Percentiles rank a stretch among this genome's conserved stretches.
phyloP scores from a whole-genome alignment of 306 rosid genomes.

The Mimosa pudica region DNA sequence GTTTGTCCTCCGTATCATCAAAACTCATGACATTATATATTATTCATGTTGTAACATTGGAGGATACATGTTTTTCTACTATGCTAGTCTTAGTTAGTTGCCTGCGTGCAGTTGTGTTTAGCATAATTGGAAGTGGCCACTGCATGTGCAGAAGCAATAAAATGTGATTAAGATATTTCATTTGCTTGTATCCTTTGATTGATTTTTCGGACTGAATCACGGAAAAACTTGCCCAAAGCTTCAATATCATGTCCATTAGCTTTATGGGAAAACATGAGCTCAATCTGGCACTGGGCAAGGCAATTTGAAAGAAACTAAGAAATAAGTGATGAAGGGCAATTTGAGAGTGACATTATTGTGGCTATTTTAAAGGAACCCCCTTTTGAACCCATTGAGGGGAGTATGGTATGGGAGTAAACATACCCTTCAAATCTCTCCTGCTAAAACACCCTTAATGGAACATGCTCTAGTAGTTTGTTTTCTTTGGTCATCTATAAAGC shows the following conservation, averaged over 20 bases:
- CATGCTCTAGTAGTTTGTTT: not conserved
- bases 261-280: not conserved
- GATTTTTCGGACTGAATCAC: constrained; percentile 59
- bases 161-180: constrained; percentile 2
- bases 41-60: constrained; percentile 27
- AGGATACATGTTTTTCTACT: constrained; percentile 16
- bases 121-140: not conserved
- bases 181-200: constrained; percentile 65
- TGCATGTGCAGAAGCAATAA: not conserved
- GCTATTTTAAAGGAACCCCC: not conserved
- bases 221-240: constrained; percentile 50
- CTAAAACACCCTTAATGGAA: not conserved
- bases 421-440: not conserved
- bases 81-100: not conserved
- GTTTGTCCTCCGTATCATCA: constrained; percentile 15
- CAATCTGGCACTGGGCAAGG: not conserved
- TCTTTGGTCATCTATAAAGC: constrained; percentile 58
- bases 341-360: not conserved
- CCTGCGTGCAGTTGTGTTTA: not conserved
- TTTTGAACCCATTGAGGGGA: not conserved
- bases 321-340: not conserved
- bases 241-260: constrained; percentile 52
- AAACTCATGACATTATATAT: constrained; percentile 26
- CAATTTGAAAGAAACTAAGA: not conserved
- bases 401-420: not conserved